phyloP scores from a whole-genome alignment of 192 early-diverging fungal species.

The Rhizophagus sp. region DNA sequence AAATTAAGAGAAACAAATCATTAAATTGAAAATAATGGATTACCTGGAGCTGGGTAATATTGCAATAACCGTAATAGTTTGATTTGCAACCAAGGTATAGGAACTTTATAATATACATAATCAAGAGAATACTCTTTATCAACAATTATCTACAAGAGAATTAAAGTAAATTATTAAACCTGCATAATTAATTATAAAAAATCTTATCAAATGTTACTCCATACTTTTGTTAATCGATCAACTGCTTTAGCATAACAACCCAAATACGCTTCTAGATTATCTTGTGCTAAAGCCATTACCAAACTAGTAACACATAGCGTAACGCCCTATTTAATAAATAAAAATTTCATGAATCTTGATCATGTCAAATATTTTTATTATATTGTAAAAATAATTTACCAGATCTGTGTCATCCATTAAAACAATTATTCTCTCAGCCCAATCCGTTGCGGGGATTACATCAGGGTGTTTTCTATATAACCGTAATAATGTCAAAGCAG shows the following conservation, averaged over 20 bases:
- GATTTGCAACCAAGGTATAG: conserved; percentile 97
- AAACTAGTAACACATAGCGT: conserved; percentile 80
- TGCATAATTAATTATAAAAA: conserved; percentile 2
- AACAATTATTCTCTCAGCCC: conserved; percentile 80
- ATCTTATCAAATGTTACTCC: not conserved
- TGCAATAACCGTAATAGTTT: conserved; percentile 93
- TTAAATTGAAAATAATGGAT: not conserved
- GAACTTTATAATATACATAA: conserved; percentile 98
- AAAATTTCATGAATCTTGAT: not conserved
- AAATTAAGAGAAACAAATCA: not conserved
- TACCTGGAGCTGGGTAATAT: conserved; percentile 90
- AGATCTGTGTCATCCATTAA: conserved; percentile 90
- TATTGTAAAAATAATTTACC: conserved; percentile 36
- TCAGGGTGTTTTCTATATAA: conserved; percentile 90
- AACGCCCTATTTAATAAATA: conserved; percentile 63
- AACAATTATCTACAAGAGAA: conserved; percentile 67
- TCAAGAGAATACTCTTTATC: conserved; percentile 81
- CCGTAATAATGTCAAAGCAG: conserved; percentile 88
- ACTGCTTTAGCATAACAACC: conserved; percentile 79
- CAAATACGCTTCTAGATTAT: conserved; percentile 79
- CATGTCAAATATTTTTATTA: not conserved
- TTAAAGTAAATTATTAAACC: not conserved
- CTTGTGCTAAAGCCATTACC: conserved; percentile 89
- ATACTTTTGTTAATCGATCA: conserved; percentile 74
- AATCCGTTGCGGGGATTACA: conserved; percentile 80